Conservation (phyloP, 352 stramenopile genomes). For the Thalassiosira hispida region DNA sequence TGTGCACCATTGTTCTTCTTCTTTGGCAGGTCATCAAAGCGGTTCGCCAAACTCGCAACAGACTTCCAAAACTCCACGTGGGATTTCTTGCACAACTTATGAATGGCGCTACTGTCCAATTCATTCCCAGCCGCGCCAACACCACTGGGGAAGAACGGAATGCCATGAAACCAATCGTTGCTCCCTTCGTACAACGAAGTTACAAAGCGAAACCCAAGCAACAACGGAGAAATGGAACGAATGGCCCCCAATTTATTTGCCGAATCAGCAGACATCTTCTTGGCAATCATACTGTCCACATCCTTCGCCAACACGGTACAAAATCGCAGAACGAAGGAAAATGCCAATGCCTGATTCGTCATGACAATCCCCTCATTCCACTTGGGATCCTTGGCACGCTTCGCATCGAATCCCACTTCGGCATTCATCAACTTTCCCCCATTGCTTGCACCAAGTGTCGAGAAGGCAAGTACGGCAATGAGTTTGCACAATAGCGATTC, state of each 20-base stretch:
- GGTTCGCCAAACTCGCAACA: constrained; percentile 32
- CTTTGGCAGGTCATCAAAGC: constrained; percentile 22
- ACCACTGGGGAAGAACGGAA: constrained; percentile 17
- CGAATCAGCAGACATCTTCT: not conserved
- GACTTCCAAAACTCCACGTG: constrained; percentile 38
- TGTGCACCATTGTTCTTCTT: not conserved
- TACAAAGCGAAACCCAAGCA: constrained; percentile 39
- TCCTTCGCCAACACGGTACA: constrained; percentile 32
- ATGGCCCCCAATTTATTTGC: constrained; percentile 15
- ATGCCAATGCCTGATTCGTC: constrained; percentile 47
- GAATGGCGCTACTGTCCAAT: constrained; percentile 6
- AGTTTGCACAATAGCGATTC: constrained; percentile 76
- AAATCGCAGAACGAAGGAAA: constrained; percentile 49
- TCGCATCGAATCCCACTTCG: not conserved
- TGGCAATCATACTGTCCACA: not conserved
- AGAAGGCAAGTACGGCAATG: constrained; percentile 67
- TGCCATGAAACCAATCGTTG: constrained; percentile 43
- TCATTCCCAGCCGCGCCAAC: not conserved
- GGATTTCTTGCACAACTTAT: constrained; percentile 30
- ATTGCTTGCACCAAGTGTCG: constrained; percentile 30
- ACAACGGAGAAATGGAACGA: constrained; percentile 29
- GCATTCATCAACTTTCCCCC: constrained; percentile 20
- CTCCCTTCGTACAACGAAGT: constrained; percentile 34
- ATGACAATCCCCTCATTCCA: constrained; percentile 32
- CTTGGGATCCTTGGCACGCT: constrained; percentile 2